A percentile compares a stretch with the other conserved stretches of the same genome.
Evolutionary conservation across 495 filamentous ascomycete species (phyloP).

Genomic region (Neurospora pannonica): DNA sequence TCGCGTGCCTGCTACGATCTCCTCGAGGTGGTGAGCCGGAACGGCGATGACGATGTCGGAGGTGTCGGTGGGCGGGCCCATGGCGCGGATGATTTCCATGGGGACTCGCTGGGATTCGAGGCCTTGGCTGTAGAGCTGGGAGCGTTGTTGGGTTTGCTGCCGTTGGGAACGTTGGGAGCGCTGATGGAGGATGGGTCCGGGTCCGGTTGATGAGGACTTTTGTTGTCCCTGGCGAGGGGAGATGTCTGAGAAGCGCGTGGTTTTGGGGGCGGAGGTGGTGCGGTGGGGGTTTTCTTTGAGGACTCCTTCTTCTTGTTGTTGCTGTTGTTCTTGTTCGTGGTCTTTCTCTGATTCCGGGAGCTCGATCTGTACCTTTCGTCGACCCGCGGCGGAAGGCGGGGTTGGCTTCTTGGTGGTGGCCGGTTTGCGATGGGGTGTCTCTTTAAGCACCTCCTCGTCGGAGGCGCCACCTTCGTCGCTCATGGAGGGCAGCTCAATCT

Average conservation of each 20-base stretch:
- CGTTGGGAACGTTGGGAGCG: constrained; percentile 8
- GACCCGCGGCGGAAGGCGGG: background rate
- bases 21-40: constrained; percentile 25
- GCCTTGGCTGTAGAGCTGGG: constrained; percentile 30
- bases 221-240: constrained; percentile 8
- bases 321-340: background rate
- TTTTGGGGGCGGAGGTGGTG: background rate
- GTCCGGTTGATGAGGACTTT: constrained; percentile 4
- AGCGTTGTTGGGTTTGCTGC: constrained; percentile 11
- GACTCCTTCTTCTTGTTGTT: constrained; percentile 7
- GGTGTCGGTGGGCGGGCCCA: constrained; percentile 35
- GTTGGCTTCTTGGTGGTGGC: background rate
- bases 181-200: constrained; percentile 7
- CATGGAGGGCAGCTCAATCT: constrained; percentile 6
- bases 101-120: constrained; percentile 42
- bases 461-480: background rate
- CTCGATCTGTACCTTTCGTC: background rate
- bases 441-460: constrained; percentile 15
- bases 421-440: constrained; percentile 11
- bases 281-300: constrained; percentile 1
- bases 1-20: constrained; percentile 29
- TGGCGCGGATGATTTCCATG: constrained; percentile 29
- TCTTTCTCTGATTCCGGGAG: background rate
- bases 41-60: constrained; percentile 41
- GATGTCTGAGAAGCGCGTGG: constrained; percentile 7